Evolutionary conservation across 495 filamentous ascomycete species (phyloP).

Genomic region (Apiosordaria backusii): DNA sequence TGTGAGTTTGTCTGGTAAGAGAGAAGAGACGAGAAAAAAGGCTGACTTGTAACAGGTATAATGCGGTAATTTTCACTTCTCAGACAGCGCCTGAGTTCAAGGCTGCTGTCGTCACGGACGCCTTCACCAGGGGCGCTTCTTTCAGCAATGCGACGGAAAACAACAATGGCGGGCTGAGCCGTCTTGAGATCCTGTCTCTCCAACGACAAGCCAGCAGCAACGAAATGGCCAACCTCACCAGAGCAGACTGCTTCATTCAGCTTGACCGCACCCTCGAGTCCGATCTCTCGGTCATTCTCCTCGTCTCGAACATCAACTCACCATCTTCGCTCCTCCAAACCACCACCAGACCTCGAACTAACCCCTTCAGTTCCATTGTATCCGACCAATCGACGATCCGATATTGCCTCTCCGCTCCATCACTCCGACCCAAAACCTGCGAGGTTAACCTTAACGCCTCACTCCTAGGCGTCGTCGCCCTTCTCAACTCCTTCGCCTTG

Average conservation of each 20-base stretch:
- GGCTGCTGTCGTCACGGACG: conserved; percentile 36
- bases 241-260: conserved; percentile 28
- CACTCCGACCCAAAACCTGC: conserved; percentile 28
- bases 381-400: conserved; percentile 25
- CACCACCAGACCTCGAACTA: neutral
- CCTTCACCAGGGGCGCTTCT: conserved; percentile 35
- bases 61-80: conserved; percentile 43
- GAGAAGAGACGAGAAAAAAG: neutral
- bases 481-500: conserved; percentile 40
- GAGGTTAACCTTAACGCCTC: conserved; percentile 39
- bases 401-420: conserved; percentile 34
- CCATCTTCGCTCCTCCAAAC: conserved; percentile 35
- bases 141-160: conserved; percentile 35
- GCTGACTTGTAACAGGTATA: conserved; percentile 34
- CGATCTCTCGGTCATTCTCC: conserved; percentile 33
- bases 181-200: conserved; percentile 34
- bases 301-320: conserved; percentile 31
- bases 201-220: conserved; percentile 30
- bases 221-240: conserved; percentile 28
- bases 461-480: conserved; percentile 37
- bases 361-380: conserved; percentile 5
- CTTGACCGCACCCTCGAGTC: conserved; percentile 32
- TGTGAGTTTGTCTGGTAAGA: conserved; percentile 30
- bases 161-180: conserved; percentile 32
- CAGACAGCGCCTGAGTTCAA: conserved; percentile 33